A percentile compares a stretch with the other conserved stretches of the same genome.
phyloP scores from a whole-genome alignment of 2,329 filamentous ascomycete genomes.

The Exophiala viscosa region DNA sequence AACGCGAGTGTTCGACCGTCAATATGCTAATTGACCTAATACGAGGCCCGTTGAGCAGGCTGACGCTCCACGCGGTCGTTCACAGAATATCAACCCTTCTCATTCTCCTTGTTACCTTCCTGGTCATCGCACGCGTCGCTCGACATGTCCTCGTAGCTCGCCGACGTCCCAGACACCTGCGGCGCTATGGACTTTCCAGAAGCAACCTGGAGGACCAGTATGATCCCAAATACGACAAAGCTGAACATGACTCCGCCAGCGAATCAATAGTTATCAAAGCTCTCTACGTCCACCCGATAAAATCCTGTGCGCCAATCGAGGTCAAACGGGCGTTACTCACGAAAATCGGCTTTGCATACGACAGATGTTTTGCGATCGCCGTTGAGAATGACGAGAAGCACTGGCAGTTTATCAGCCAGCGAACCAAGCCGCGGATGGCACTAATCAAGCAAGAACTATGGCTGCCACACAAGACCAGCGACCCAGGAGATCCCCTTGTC shows the following conservation, averaged over 20 bases:
- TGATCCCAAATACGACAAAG: background rate
- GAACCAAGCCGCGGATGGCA: constrained; percentile 28
- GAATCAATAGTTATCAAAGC: constrained; percentile 17
- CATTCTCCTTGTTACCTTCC: background rate
- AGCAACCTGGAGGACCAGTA: background rate
- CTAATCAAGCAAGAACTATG: constrained; percentile 26
- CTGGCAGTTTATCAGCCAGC: constrained; percentile 30
- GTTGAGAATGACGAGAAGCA: constrained; percentile 9
- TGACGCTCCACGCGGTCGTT: background rate
- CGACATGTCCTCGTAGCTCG: background rate
- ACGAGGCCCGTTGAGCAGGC: too few relatives aligned
- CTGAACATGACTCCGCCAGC: background rate
- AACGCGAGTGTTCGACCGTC: too few relatives aligned
- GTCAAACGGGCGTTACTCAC: constrained; percentile 23
- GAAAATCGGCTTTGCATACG: constrained; percentile 27
- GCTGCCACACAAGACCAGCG: constrained; percentile 17
- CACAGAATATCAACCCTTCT: background rate
- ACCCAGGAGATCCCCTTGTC: constrained; percentile 13
- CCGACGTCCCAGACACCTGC: background rate
- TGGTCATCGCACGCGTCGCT: background rate
- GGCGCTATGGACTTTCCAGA: background rate
- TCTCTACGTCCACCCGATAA: constrained; percentile 27
- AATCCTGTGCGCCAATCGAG: constrained; percentile 27
- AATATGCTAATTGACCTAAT: too few relatives aligned
- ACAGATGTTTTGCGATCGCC: constrained; percentile 27